These are phyloP conservation scores for Ganoderma boninense DNA, from an alignment of 1,284 basidiomycete species.

Conservation along the genomic window DNA sequence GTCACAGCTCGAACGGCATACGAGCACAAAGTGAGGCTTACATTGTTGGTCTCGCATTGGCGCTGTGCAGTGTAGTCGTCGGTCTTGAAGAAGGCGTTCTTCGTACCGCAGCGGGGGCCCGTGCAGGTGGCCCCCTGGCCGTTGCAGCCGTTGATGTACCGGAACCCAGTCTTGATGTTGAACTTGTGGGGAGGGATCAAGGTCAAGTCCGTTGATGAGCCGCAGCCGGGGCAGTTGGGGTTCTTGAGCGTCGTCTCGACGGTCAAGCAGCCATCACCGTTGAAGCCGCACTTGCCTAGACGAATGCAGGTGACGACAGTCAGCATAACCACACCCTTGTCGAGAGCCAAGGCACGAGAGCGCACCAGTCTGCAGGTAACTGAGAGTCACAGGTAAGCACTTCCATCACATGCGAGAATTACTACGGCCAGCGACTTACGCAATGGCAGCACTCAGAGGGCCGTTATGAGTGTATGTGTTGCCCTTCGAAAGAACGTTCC, in stretches of 20 bases:
- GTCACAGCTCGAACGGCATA: not conserved
- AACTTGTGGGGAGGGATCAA: constrained; percentile 50
- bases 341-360: not conserved
- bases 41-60: constrained; percentile 45
- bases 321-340: not conserved
- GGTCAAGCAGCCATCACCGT: constrained; percentile 53
- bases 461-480: constrained; percentile 42
- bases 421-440: constrained; percentile 35
- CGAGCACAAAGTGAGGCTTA: constrained; percentile 11
- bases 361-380: constrained; percentile 44
- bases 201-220: constrained; percentile 54
- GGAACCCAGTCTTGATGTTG: constrained; percentile 43
- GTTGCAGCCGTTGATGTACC: constrained; percentile 43
- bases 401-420: not conserved
- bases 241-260: constrained; percentile 55
- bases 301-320: not conserved
- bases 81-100: constrained; percentile 48
- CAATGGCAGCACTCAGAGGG: constrained; percentile 42
- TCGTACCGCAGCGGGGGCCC: constrained; percentile 37
- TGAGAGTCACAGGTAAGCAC: constrained; percentile 13
- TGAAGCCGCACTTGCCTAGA: constrained; percentile 44
- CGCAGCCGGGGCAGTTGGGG: constrained; percentile 47
- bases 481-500: constrained; percentile 44
- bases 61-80: constrained; percentile 52
- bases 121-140: constrained; percentile 38